phyloP scores from a whole-genome alignment of 768 basidiomycete species.

The Naematelia aurantialba region DNA sequence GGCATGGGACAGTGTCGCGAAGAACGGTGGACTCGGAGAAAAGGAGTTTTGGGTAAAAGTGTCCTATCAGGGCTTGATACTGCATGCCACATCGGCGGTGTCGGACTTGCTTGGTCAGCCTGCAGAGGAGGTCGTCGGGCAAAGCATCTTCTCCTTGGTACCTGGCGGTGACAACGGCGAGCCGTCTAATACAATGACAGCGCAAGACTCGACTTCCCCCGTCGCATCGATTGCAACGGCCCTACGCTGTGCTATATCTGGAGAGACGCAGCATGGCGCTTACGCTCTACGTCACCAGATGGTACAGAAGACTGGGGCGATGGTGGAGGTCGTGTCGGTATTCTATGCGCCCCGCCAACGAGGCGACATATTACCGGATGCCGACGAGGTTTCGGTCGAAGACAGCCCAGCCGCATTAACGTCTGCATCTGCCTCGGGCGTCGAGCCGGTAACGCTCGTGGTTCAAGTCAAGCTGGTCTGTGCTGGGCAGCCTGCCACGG shows the following conservation, averaged over 20 bases:
- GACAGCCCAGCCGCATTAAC: constrained; percentile 8
- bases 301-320: constrained; percentile 26
- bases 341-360: constrained; percentile 34
- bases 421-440: constrained; percentile 11
- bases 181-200: constrained; percentile 18
- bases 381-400: constrained; percentile 1
- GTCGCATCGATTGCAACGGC: constrained; percentile 36
- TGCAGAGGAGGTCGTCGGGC: constrained; percentile 50
- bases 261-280: constrained; percentile 25
- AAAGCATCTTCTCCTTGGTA: constrained; percentile 43
- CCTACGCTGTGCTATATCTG: constrained; percentile 31
- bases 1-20: constrained; percentile 60
- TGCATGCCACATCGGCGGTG: constrained; percentile 49
- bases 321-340: constrained; percentile 49
- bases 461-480: constrained; percentile 43
- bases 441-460: constrained; percentile 38
- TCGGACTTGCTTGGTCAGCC: constrained; percentile 44
- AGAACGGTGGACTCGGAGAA: constrained; percentile 57
- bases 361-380: background rate
- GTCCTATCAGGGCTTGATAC: constrained; percentile 51
- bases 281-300: constrained; percentile 48
- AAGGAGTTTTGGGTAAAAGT: constrained; percentile 54
- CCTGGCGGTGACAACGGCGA: constrained; percentile 41
- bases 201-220: constrained; percentile 23
- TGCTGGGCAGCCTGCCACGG: background rate